Percentiles rank a stretch among this genome's conserved stretches.
Conservation (phyloP, 257 asterid genomes). For the Mentha longifolia region DNA sequence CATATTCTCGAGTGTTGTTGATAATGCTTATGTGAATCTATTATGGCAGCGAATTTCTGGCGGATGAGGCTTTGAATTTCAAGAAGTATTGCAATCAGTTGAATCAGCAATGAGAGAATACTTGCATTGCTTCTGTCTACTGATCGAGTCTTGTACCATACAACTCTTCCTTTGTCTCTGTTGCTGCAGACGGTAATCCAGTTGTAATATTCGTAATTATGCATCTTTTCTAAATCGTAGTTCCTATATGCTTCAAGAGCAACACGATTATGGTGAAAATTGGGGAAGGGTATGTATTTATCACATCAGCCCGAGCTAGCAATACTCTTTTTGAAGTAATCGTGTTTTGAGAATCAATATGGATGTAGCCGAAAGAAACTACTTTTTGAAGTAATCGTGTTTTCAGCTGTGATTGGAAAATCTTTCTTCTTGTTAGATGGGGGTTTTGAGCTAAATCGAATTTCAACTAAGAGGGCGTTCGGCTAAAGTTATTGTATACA, state of each 20-base stretch:
- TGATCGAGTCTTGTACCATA: neutral
- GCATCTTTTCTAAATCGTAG: neutral
- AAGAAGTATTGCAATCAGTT: constrained; percentile 81
- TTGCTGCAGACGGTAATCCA: neutral
- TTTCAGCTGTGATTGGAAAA: too few relatives aligned
- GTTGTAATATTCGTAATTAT: neutral
- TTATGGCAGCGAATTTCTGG: constrained; percentile 69
- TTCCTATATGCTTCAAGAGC: neutral
- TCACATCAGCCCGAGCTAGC: neutral
- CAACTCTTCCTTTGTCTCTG: neutral
- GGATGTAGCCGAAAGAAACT: neutral
- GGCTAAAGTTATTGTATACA: too few relatives aligned
- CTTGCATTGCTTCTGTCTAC: constrained; percentile 1
- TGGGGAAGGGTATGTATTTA: neutral
- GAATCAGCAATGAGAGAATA: constrained; percentile 35
- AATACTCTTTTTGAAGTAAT: neutral
- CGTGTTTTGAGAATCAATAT: neutral
- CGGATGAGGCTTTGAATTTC: constrained; percentile 81
- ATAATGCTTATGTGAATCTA: neutral
- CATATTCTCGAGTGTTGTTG: neutral
- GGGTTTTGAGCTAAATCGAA: neutral
- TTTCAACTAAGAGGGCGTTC: too few relatives aligned
- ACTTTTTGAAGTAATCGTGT: neutral
- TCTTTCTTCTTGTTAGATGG: too few relatives aligned
- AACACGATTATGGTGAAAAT: neutral